A percentile compares a stretch with the other conserved stretches of the same genome.
Conservation (phyloP, 2,329 filamentous ascomycete genomes). For the Pseudogymnoascus sp. region DNA sequence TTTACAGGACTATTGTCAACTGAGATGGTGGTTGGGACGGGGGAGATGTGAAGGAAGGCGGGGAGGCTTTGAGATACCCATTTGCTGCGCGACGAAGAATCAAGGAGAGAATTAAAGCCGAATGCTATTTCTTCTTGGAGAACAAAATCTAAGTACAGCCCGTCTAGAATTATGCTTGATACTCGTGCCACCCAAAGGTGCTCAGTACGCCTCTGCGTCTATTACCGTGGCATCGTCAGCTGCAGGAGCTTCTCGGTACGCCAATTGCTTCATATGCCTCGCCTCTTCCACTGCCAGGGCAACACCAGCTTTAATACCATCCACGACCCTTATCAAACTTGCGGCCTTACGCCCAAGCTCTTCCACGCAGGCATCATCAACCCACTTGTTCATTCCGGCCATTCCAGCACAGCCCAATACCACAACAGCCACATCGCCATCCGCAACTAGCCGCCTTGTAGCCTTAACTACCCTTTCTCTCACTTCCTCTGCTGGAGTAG, state of each 20-base stretch:
- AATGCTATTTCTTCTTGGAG: not conserved
- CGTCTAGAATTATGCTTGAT: not conserved
- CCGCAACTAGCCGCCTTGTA: slow-evolving; percentile 55
- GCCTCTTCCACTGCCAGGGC: slow-evolving; percentile 14
- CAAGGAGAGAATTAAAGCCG: not conserved
- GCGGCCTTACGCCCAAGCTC: slow-evolving; percentile 54
- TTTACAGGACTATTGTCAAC: slow-evolving; percentile 59
- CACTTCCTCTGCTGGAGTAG: slow-evolving; percentile 56
- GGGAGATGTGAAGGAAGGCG: not conserved
- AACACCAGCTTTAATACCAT: slow-evolving; percentile 68
- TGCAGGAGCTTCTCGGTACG: not conserved
- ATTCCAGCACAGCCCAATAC: slow-evolving; percentile 88
- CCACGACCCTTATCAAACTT: slow-evolving; percentile 59
- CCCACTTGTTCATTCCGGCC: slow-evolving; percentile 73
- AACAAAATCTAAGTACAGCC: not conserved
- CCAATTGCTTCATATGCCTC: not conserved
- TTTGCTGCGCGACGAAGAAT: not conserved
- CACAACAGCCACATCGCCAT: slow-evolving; percentile 55
- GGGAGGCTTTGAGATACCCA: not conserved
- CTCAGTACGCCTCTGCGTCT: not conserved
- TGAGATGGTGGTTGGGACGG: not conserved
- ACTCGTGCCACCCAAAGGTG: no score
- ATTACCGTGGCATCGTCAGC: not conserved
- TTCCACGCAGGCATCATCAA: slow-evolving; percentile 60
- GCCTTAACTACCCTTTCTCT: slow-evolving; percentile 59